phyloP scores from a whole-genome alignment of 805 yeast species.

The Priceomyces carsonii region DNA sequence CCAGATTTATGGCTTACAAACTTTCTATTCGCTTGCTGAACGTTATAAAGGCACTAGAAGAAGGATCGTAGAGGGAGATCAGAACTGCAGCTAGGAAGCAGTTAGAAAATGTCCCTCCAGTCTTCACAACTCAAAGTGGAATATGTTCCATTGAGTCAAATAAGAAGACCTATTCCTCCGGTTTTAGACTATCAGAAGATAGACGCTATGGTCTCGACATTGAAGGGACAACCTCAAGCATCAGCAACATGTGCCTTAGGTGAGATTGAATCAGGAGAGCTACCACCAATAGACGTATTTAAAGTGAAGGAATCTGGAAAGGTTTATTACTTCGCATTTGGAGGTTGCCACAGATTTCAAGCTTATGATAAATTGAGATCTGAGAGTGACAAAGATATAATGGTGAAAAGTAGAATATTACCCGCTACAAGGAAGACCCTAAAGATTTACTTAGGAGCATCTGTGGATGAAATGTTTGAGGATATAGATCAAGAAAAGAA shows the following conservation, averaged over 20 bases:
- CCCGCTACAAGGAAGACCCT: constrained; percentile 76
- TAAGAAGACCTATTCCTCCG: constrained; percentile 83
- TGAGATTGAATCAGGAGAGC: constrained; percentile 56
- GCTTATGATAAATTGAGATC: constrained; percentile 66
- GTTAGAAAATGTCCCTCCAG: constrained; percentile 62
- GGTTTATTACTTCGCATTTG: constrained; percentile 75
- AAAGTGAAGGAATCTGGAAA: constrained; percentile 64
- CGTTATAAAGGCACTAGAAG: too few species aligned
- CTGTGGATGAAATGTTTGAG: constrained; percentile 53
- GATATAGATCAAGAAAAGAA: constrained; percentile 7
- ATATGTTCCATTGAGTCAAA: constrained; percentile 64
- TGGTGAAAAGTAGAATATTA: constrained; percentile 69
- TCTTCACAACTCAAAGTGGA: constrained; percentile 55
- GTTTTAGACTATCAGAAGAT: constrained; percentile 75
- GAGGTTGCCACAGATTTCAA: constrained; percentile 89
- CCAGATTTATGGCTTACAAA: constrained; percentile 5
- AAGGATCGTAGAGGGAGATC: too few species aligned
- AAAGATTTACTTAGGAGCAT: constrained; percentile 68
- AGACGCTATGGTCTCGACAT: constrained; percentile 74
- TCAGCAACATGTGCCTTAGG: constrained; percentile 59
- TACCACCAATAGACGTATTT: constrained; percentile 83
- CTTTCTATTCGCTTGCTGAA: not conserved
- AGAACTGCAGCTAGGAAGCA: too few species aligned
- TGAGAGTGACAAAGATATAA: constrained; percentile 28
- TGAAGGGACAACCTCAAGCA: constrained; percentile 62